phyloP scores from a whole-genome alignment of 345 rosid species.

The Citrus reticulata region DNA sequence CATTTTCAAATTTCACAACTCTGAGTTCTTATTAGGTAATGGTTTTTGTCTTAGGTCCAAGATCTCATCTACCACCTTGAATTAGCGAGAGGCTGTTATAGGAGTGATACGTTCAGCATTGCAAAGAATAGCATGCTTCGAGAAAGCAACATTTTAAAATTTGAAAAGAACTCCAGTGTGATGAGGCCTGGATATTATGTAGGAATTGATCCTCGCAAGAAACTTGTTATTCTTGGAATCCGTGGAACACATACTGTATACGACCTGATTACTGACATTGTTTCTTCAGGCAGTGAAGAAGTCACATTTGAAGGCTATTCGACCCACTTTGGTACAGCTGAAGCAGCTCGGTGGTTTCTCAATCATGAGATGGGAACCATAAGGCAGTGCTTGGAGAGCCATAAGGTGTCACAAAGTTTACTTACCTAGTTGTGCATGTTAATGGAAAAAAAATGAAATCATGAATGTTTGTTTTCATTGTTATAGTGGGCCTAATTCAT shows the following conservation, averaged over 20 bases:
- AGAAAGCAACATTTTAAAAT: conserved; percentile 67
- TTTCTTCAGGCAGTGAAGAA: conserved; percentile 75
- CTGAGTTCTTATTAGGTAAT: conserved; percentile 15
- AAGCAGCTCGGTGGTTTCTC: conserved; percentile 97
- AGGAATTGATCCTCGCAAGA: conserved; percentile 68
- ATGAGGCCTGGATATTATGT: conserved; percentile 94
- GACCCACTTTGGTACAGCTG: conserved; percentile 94
- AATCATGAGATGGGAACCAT: conserved; percentile 68
- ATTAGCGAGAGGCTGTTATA: conserved; percentile 76
- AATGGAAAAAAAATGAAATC: no score
- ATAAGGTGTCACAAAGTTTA: conserved; percentile 46
- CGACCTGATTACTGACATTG: conserved; percentile 82
- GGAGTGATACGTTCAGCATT: conserved; percentile 48
- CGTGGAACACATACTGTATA: conserved; percentile 89
- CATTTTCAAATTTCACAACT: background rate
- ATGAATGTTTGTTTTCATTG: conserved; percentile 1
- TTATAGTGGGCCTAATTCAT: conserved; percentile 31
- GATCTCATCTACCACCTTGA: conserved; percentile 85
- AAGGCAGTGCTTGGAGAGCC: conserved; percentile 58
- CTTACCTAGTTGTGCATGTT: background rate
- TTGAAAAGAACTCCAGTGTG: conserved; percentile 68
- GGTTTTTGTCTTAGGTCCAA: conserved; percentile 46
- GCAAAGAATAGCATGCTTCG: conserved; percentile 77
- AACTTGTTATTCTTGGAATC: conserved; percentile 72
- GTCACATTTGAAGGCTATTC: conserved; percentile 88